A percentile compares a stretch with the other conserved stretches of the same genome.
phyloP scores from a whole-genome alignment of 163 green algal genomes.

The Scenedesmus sp. region DNA sequence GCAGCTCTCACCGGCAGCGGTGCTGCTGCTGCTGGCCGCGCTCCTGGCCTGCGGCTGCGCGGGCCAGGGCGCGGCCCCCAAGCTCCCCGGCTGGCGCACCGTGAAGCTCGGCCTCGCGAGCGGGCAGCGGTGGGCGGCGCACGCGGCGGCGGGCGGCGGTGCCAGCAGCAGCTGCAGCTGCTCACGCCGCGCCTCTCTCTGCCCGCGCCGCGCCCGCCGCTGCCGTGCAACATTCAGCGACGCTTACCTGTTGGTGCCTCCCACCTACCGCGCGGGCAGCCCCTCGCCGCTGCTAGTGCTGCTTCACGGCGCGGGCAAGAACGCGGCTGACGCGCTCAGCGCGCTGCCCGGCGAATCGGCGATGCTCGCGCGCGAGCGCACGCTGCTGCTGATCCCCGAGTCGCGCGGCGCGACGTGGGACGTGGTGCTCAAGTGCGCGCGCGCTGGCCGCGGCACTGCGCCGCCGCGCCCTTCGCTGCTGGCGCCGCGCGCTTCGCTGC shows the following conservation, averaged over 20 bases:
- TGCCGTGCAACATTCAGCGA: constrained; percentile 4
- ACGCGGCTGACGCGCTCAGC: constrained; percentile 26
- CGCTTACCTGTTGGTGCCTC: constrained; percentile 43
- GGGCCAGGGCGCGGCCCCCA: background rate
- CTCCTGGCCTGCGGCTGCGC: no score
- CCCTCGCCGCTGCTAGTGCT: constrained; percentile 55
- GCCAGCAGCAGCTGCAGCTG: background rate
- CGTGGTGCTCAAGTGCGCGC: constrained; percentile 24
- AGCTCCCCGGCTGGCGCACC: background rate
- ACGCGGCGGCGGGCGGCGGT: background rate
- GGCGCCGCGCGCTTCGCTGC: background rate
- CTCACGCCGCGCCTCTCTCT: background rate
- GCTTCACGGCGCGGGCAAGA: constrained; percentile 58
- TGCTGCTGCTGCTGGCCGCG: no score
- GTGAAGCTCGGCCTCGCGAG: background rate
- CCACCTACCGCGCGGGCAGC: constrained; percentile 36
- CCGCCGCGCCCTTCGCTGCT: background rate
- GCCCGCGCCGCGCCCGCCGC: background rate
- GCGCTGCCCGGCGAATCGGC: no score
- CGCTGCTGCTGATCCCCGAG: background rate
- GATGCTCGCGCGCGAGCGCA: background rate
- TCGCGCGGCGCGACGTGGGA: constrained; percentile 53
- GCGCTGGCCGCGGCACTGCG: background rate
- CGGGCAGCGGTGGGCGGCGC: background rate
- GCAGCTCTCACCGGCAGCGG: no score